Percentiles rank a stretch among this genome's conserved stretches.
phyloP scores from a whole-genome alignment of 768 basidiomycete genomes.

The Rhodosporidiobolus sp. region DNA sequence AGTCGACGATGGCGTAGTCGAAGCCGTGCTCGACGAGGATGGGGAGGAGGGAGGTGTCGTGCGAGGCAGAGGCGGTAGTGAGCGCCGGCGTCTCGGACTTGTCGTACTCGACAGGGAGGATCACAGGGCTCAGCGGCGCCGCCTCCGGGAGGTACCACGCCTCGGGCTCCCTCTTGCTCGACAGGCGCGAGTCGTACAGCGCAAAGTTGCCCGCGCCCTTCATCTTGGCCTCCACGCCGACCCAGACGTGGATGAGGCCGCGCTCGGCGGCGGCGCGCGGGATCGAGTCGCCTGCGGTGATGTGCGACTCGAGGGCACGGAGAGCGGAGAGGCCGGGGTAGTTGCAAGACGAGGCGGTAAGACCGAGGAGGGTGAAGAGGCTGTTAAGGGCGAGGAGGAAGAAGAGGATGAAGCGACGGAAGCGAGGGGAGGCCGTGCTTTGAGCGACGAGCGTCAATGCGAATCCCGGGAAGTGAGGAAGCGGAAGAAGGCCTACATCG shows the following conservation, averaged over 20 bases:
- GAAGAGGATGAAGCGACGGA: slow-evolving; percentile 47
- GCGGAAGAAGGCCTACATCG: slow-evolving; percentile 59
- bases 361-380: slow-evolving; percentile 57
- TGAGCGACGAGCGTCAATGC: slow-evolving; percentile 7
- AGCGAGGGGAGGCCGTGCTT: slow-evolving; percentile 12
- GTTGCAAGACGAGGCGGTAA: slow-evolving; percentile 64
- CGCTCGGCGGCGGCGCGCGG: not conserved
- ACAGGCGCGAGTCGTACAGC: slow-evolving; percentile 51
- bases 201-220: slow-evolving; percentile 85
- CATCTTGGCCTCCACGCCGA: slow-evolving; percentile 81
- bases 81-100: slow-evolving; percentile 63
- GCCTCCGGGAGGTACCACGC: slow-evolving; percentile 20
- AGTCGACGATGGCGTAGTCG: slow-evolving; percentile 12
- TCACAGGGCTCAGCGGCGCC: not conserved
- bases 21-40: not conserved
- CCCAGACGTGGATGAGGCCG: slow-evolving; percentile 59
- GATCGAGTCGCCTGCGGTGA: not conserved
- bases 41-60: slow-evolving; percentile 20
- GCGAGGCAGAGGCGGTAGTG: slow-evolving; percentile 22
- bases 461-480: not conserved
- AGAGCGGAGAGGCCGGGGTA: slow-evolving; percentile 87
- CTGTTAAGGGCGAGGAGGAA: slow-evolving; percentile 58
- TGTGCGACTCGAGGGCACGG: slow-evolving; percentile 57
- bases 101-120: slow-evolving; percentile 64
- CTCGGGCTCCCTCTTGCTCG: slow-evolving; percentile 11